Percentiles rank a stretch among this genome's conserved stretches.
These are phyloP conservation scores for Puya raimondii DNA, from an alignment of 176 grass and related monocot genomes.

Conservation along the genomic window DNA sequence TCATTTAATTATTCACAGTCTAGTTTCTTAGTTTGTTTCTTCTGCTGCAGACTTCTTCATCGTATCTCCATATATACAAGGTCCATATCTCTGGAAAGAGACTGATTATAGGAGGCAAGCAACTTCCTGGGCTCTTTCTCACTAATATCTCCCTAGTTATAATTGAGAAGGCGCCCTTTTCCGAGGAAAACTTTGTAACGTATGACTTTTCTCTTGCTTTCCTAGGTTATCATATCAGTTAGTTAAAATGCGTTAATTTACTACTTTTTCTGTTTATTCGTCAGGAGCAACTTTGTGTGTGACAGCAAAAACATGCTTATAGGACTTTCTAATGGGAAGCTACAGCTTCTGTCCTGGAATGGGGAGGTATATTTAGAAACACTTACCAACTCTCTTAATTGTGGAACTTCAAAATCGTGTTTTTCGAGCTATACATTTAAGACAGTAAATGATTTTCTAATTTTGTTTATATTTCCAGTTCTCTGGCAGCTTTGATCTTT, in stretches of 20 bases:
- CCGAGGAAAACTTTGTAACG: constrained; percentile 54
- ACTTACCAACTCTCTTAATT: constrained; percentile 37
- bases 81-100: constrained; percentile 74
- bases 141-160: constrained; percentile 56
- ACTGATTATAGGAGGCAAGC: constrained; percentile 72
- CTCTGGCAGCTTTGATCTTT: constrained; percentile 56
- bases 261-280: constrained; percentile 12
- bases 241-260: not conserved
- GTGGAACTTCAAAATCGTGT: constrained; percentile 24
- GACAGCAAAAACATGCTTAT: constrained; percentile 85
- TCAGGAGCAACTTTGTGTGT: constrained; percentile 86
- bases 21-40: constrained; percentile 9
- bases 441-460: not conserved
- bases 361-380: constrained; percentile 74
- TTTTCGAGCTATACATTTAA: not conserved
- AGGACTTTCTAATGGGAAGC: constrained; percentile 78
- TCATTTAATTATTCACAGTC: not conserved
- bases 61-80: constrained; percentile 80
- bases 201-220: constrained; percentile 19
- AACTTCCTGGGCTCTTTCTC: constrained; percentile 59
- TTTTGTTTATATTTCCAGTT: constrained; percentile 50
- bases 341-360: constrained; percentile 87
- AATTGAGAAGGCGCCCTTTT: constrained; percentile 64
- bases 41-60: constrained; percentile 55
- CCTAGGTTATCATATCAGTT: not conserved